Conservation (phyloP, 352 stramenopile species). For the Phytophthora sojae region DNA sequence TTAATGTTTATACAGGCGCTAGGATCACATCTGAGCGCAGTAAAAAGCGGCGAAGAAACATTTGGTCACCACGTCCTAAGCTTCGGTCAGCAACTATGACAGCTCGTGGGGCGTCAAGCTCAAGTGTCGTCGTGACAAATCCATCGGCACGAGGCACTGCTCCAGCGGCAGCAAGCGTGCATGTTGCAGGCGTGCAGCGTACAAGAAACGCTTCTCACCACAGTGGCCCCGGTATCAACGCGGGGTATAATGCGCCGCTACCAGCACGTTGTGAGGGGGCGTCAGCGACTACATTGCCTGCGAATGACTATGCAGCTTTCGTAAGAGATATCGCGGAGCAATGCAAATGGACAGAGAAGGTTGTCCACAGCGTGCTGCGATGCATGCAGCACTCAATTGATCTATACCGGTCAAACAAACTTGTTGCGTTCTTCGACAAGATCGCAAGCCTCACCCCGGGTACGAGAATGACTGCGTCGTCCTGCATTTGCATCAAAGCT, state of each 20-base stretch:
- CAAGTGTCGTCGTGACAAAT: slow-evolving; percentile 5
- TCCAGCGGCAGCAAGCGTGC: not conserved
- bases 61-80: slow-evolving; percentile 28
- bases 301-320: slow-evolving; percentile 40
- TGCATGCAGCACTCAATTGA: slow-evolving; percentile 51
- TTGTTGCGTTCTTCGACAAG: slow-evolving; percentile 47
- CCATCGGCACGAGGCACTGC: slow-evolving; percentile 6
- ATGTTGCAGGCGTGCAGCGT: not conserved
- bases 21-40: slow-evolving; percentile 24
- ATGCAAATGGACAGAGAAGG: slow-evolving; percentile 45
- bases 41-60: slow-evolving; percentile 34
- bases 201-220: not conserved
- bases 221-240: slow-evolving; percentile 7
- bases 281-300: slow-evolving; percentile 14
- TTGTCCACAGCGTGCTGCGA: slow-evolving; percentile 40
- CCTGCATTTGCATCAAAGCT: slow-evolving; percentile 9
- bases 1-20: slow-evolving; percentile 18
- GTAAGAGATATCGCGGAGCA: slow-evolving; percentile 45
- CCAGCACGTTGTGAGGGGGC: not conserved
- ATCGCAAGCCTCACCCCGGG: slow-evolving; percentile 48
- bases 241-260: not conserved
- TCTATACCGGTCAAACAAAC: slow-evolving; percentile 50
- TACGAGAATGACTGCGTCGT: slow-evolving; percentile 17
- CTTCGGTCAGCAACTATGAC: slow-evolving; percentile 19
- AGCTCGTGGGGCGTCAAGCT: slow-evolving; percentile 7